phyloP scores from a whole-genome alignment of 148 eudicot species.

The Rhododendron henanense region DNA sequence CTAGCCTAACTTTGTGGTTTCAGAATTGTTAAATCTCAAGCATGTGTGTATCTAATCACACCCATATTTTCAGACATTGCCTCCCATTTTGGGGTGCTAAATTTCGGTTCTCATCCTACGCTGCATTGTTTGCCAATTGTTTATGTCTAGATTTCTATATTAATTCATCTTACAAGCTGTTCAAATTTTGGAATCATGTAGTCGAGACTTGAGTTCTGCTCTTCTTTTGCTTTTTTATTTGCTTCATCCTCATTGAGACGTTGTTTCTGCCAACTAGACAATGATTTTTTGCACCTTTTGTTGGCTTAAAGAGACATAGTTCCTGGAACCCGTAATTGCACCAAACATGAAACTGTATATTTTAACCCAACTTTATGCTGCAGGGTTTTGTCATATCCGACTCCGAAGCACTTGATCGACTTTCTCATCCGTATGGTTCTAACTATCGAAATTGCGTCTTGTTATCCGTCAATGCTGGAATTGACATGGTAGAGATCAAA shows the following conservation, averaged over 20 bases:
- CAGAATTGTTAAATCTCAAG: background rate
- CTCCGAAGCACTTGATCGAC: conserved; percentile 85
- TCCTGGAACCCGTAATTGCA: background rate
- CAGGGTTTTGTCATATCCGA: conserved; percentile 93
- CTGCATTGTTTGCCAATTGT: conserved; percentile 4
- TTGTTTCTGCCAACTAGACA: background rate
- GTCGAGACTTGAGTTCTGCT: background rate
- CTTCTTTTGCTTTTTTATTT: background rate
- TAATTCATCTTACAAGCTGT: background rate
- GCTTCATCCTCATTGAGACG: background rate
- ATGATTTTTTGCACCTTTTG: background rate
- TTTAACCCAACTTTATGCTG: conserved; percentile 8
- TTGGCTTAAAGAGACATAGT: background rate
- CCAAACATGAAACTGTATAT: background rate
- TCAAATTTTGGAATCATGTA: background rate
- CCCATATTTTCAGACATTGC: background rate
- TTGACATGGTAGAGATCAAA: conserved; percentile 73
- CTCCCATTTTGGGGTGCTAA: background rate
- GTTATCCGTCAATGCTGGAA: conserved; percentile 67
- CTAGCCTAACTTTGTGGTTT: background rate
- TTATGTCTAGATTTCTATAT: background rate
- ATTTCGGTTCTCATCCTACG: background rate
- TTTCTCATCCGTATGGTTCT: conserved; percentile 56
- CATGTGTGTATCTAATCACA: background rate
- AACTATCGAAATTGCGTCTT: conserved; percentile 55